Percentiles rank a stretch among this genome's conserved stretches.
These are phyloP conservation scores for Kwoniella shandongensis DNA, from an alignment of 768 basidiomycete genomes.

Conservation along the genomic window DNA sequence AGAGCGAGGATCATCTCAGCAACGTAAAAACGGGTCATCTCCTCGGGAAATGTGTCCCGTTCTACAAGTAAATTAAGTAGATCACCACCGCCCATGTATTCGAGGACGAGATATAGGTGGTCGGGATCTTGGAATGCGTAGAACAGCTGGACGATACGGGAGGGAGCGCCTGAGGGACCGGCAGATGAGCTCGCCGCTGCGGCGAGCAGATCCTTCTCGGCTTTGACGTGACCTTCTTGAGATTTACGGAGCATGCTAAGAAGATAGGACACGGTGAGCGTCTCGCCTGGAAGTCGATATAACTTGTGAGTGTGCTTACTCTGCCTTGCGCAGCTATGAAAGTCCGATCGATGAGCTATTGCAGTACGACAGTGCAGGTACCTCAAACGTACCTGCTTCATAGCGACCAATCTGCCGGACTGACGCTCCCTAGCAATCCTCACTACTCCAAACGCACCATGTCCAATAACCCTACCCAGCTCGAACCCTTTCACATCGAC, in stretches of 20 bases:
- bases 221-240: conserved; percentile 95
- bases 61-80: conserved; percentile 94
- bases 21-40: conserved; percentile 73
- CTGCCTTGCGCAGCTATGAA: conserved; percentile 48
- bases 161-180: conserved; percentile 62
- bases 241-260: conserved; percentile 88
- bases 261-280: not conserved
- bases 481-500: conserved; percentile 82
- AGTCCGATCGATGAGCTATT: not conserved
- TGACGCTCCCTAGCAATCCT: conserved; percentile 81
- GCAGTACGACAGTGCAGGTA: conserved; percentile 6
- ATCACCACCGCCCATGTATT: conserved; percentile 96
- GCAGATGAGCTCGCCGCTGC: conserved; percentile 63
- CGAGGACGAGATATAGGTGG: conserved; percentile 89
- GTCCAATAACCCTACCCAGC: conserved; percentile 90
- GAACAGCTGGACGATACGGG: conserved; percentile 90
- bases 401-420: conserved; percentile 80
- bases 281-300: conserved; percentile 12
- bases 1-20: conserved; percentile 97
- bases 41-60: conserved; percentile 56
- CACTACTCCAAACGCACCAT: conserved; percentile 96
- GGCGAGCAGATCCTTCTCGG: conserved; percentile 89
- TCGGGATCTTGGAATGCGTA: conserved; percentile 79
- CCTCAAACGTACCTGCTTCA: conserved; percentile 77
- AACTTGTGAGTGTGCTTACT: conserved; percentile 62